Base-by-base conservation (phyloP, 352 stramenopile species). In the Phytopythium mirpurense region DNA sequence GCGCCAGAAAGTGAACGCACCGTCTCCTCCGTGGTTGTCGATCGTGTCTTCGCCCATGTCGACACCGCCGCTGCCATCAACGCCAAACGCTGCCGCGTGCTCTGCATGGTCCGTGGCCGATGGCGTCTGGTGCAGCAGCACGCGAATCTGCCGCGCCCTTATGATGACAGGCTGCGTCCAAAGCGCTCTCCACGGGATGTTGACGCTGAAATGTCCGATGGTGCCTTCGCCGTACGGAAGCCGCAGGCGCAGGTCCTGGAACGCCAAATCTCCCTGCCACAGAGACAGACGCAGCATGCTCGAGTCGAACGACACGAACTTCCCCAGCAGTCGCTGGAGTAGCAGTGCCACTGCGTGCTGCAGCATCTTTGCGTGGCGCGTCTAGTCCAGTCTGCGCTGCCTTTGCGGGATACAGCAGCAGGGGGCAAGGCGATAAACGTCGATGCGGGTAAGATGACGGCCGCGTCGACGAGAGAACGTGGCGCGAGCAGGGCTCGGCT, bases 231-330 rank as follows among this genome's bases (percentile, higher is more conserved):
- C 84, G 60, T 90, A 89, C 46, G 78, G 80, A 27, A 95, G 65
- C 8, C 80, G 79, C 54, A 95, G 67, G 58, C 91, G 68, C 19
- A 95, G 66, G 51, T 95, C 72, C 44, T 82, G 72, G 62, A 95
- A 95, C 14, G 81, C 86, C 61, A 95, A 29, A 44, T 95, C 84
- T 47, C 84, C 84, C 51, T 92, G 81, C 84, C 84, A 95, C 51
- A 95, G 72, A 59, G 78, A 90, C 45, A 95, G 62, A 54, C 78
- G 71, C 37, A 95, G 73, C 83, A 92, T 91, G 47, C 51, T 86
- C 57, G 84, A 82, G 65, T 95, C 78, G 57, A 95, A 91, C 16
- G 78, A 88, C 68, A 95, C 78, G 61, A 95, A 93, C 72, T 92
- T 95, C 42, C 84, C 84, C 54, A 95, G 78, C 53, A 95, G 59